Evolutionary conservation across 257 asterid genomes (phyloP).

Genomic region (Gentiana straminea): DNA sequence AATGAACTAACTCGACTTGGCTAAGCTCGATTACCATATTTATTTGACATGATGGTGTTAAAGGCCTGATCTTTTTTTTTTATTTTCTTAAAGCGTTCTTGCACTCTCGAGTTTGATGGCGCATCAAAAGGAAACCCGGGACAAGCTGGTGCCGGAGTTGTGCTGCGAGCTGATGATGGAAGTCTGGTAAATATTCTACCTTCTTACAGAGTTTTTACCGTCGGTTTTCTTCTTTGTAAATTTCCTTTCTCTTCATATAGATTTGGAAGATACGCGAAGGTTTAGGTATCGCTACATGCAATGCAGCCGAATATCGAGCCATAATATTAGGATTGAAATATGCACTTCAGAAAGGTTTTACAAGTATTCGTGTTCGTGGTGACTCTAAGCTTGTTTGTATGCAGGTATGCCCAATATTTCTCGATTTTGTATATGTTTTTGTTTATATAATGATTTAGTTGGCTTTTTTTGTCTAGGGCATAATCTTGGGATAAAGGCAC

Average conservation of each 20-base stretch:
- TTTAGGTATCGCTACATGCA: conserved; percentile 82
- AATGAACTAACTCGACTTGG: background rate
- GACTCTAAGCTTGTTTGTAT: conserved; percentile 97
- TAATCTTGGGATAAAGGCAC: too few relatives aligned
- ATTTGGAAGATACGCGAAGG: conserved; percentile 90
- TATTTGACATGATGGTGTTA: too few relatives aligned
- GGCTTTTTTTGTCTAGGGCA: background rate
- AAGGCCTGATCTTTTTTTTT: background rate
- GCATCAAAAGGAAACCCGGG: conserved; percentile 99
- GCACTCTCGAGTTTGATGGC: conserved; percentile 91
- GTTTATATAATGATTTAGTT: background rate
- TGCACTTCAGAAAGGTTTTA: conserved; percentile 84
- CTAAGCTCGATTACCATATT: too few relatives aligned
- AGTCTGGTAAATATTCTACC: conserved; percentile 38
- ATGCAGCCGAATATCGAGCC: conserved; percentile 90
- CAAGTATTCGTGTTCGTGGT: conserved; percentile 83
- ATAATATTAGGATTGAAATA: conserved; percentile 76
- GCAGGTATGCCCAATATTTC: conserved; percentile 52
- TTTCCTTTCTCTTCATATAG: conserved; percentile 31
- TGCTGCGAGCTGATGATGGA: conserved; percentile 86
- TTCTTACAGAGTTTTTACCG: background rate
- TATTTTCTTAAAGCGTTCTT: conserved; percentile 40
- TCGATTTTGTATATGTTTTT: background rate
- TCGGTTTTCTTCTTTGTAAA: conserved; percentile 3
- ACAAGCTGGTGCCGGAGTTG: conserved; percentile 94